A percentile compares a stretch with the other conserved stretches of the same genome.
phyloP scores from a whole-genome alignment of 2,329 filamentous ascomycete species.

The Didymella exigua region DNA sequence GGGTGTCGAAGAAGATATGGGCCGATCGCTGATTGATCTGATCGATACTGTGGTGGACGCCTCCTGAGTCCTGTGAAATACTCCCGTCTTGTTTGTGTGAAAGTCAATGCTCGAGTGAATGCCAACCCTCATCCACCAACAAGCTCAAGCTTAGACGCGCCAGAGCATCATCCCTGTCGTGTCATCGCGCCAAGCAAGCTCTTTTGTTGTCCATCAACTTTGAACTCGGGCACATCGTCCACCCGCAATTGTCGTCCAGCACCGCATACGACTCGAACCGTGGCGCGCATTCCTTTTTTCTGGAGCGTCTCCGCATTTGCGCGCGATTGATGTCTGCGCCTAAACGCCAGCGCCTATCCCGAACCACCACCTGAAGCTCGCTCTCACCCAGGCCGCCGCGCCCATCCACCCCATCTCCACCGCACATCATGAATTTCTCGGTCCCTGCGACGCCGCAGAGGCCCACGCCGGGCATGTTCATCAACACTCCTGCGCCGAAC shows the following conservation, averaged over 20 bases:
- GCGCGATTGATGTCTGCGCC: constrained; percentile 38
- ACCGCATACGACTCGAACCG: constrained; percentile 21
- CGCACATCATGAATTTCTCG: constrained; percentile 37
- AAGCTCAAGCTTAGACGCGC: constrained; percentile 18
- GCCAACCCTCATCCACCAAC: constrained; percentile 11
- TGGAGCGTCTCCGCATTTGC: constrained; percentile 16
- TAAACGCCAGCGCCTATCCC: constrained; percentile 36
- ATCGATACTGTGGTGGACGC: no score
- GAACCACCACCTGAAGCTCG: constrained; percentile 35
- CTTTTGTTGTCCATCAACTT: constrained; percentile 40
- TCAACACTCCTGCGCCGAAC: constrained; percentile 71
- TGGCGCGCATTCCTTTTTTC: constrained; percentile 23
- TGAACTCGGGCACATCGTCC: constrained; percentile 25
- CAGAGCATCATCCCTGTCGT: constrained; percentile 25
- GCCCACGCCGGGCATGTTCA: constrained; percentile 74
- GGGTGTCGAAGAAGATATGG: not conserved
- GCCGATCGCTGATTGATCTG: not conserved
- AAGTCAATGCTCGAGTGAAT: constrained; percentile 7
- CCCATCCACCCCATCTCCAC: constrained; percentile 16
- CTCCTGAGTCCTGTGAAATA: not conserved
- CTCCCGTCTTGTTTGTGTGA: not conserved
- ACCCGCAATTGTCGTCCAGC: constrained; percentile 36
- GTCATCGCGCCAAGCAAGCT: constrained; percentile 27
- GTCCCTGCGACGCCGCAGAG: constrained; percentile 65
- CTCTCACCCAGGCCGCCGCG: constrained; percentile 30